phyloP scores from a whole-genome alignment of 2,329 filamentous ascomycete genomes.

The Phialophora verrucosa region DNA sequence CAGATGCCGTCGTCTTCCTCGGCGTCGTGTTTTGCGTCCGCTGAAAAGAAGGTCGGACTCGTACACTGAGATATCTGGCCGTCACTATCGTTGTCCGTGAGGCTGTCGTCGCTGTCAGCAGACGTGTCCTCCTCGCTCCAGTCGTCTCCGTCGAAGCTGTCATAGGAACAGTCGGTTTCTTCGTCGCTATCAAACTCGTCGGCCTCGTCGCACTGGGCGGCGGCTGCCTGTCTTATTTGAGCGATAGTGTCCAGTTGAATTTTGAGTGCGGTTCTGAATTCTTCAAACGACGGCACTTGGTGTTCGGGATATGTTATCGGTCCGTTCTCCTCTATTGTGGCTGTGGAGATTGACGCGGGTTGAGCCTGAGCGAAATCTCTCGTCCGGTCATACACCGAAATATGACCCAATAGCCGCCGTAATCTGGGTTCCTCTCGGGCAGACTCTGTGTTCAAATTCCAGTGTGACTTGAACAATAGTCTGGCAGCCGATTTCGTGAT shows the following conservation, averaged over 20 bases:
- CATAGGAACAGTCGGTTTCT: slow-evolving; percentile 23
- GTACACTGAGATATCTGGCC: slow-evolving; percentile 25
- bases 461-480: slow-evolving; percentile 30
- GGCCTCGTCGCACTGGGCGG: slow-evolving; percentile 5
- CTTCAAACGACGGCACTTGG: slow-evolving; percentile 30
- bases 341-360: neutral
- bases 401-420: slow-evolving; percentile 33
- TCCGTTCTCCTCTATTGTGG: slow-evolving; percentile 11
- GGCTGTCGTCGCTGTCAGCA: slow-evolving; percentile 32
- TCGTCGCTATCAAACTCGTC: slow-evolving; percentile 21
- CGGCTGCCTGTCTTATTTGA: slow-evolving; percentile 7
- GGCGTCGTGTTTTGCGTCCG: slow-evolving; percentile 15
- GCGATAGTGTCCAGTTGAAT: slow-evolving; percentile 26
- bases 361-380: slow-evolving; percentile 1
- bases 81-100: slow-evolving; percentile 33
- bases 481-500: slow-evolving; percentile 22
- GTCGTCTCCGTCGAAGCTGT: slow-evolving; percentile 26
- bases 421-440: slow-evolving; percentile 29
- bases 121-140: slow-evolving; percentile 29
- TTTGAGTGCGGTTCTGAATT: slow-evolving; percentile 35
- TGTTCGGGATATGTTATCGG: slow-evolving; percentile 26
- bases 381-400: slow-evolving; percentile 32
- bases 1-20: slow-evolving; percentile 26
- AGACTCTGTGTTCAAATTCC: slow-evolving; percentile 32
- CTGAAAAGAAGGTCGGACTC: slow-evolving; percentile 25